Evolutionary conservation across 139 green algal species (phyloP).

Genomic region (Ettlia oleoabundans): DNA sequence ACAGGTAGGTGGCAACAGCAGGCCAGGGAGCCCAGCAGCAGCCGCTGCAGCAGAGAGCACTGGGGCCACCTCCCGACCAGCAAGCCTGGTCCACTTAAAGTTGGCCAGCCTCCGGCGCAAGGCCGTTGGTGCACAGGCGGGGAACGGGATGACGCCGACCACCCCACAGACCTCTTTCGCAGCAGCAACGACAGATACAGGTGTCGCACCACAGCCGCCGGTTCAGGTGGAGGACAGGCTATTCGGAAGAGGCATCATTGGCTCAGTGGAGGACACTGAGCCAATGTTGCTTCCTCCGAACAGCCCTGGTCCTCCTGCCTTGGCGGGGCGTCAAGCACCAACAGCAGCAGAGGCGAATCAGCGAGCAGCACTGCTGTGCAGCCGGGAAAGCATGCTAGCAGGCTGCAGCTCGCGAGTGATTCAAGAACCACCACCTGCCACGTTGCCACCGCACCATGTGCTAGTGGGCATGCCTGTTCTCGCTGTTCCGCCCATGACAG

Average conservation of each 20-base stretch:
- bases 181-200: too few species aligned
- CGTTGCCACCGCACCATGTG: not conserved
- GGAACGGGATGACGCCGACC: too few species aligned
- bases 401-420: not conserved
- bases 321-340: not conserved
- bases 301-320: too few species aligned
- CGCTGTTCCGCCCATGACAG: not conserved
- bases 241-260: too few species aligned
- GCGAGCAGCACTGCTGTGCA: not conserved
- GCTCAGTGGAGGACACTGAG: too few species aligned
- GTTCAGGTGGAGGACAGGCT: too few species aligned
- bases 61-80: too few species aligned
- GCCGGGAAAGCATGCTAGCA: not conserved
- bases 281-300: too few species aligned
- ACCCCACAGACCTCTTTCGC: too few species aligned
- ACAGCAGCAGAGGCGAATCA: not conserved
- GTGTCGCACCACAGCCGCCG: too few species aligned
- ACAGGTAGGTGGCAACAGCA: not conserved
- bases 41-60: not conserved
- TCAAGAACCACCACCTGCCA: not conserved
- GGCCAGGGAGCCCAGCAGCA: not conserved
- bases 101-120: not conserved
- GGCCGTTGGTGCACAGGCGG: too few species aligned
- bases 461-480: conserved; percentile 2
- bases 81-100: conserved; percentile 26